Evolutionary conservation across 2,329 filamentous ascomycete species (phyloP), one percentile per base, ranked within the genome.

Genomic region (Fusarium palustre): DNA sequence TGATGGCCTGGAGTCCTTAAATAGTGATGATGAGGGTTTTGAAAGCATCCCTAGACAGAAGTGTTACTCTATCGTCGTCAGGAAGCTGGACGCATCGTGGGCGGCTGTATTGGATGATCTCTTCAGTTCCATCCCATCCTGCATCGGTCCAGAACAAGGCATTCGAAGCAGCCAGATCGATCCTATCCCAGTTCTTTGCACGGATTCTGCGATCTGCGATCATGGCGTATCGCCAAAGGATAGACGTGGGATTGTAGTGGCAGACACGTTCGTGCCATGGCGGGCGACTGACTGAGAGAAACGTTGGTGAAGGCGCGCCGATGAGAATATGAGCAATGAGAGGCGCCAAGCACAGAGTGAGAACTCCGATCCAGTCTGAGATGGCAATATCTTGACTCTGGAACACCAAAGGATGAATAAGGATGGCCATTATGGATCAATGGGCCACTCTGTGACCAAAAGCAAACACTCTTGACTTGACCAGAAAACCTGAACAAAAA

Each of bases 181-280:
- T 34, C 2, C 12, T 50, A 13, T 53, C 42, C 66, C 64, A 69
- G 2, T 52, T 39, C 7, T 41, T 25, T 0, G 66, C 59, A 0
- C 66, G 46, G 7, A 69, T 33, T 0, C 66, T 52, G 3, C 66
- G 52, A 15, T 68, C 66, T 1, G 64, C 24, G 7, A 69, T 43
- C 4, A 39, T 28, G 1, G 39, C 59, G 8, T 68, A 68, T 7
- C 66, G 42, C 66, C 66, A 68, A 1, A 68, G 33, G 4, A 68
- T 67, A 1, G 64, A 68, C 2, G 66, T 68, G 7, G 66, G 66
- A 3, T 68, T 68, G 3, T 68, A 68, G 9, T 64, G 66, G 2
- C 66, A 68, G 3, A 68, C 10, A 3, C 50, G 33, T 9, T 68
- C 64, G 12, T 68, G 64, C 59, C 59, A 69, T n/a, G 42, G 16